Percentiles rank a stretch among this genome's conserved stretches.
These are phyloP conservation scores for Laetiporus sulphureus DNA, from an alignment of 1,284 basidiomycete species.

Conservation along the genomic window DNA sequence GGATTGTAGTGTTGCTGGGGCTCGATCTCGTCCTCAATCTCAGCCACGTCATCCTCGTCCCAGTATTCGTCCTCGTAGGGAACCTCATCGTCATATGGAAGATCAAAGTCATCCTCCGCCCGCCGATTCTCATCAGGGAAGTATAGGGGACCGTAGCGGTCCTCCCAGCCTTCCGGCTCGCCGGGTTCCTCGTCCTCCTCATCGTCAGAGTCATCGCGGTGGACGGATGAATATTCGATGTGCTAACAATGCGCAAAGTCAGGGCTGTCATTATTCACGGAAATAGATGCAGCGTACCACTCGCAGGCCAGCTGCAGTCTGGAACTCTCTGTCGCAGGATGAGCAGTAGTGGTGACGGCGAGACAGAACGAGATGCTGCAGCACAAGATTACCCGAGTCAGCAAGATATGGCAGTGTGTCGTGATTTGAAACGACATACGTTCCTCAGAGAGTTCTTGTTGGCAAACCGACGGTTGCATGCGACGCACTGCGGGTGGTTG, in stretches of 20 bases:
- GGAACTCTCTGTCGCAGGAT: conserved; percentile 19
- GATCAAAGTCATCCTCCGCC: conserved; percentile 6
- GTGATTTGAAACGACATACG: conserved; percentile 13
- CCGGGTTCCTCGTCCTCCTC: conserved; percentile 12
- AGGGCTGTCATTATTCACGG: not conserved
- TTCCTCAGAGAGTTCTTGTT: conserved; percentile 21
- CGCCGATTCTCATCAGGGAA: conserved; percentile 20
- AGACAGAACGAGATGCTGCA: conserved; percentile 21
- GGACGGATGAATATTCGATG: conserved; percentile 21
- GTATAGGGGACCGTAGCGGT: conserved; percentile 14
- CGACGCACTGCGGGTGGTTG: conserved; percentile 22
- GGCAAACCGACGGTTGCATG: conserved; percentile 20
- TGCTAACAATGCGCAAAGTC: conserved; percentile 12
- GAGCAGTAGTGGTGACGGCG: conserved; percentile 22
- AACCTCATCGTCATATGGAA: conserved; percentile 8
- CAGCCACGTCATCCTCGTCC: conserved; percentile 19
- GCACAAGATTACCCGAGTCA: not conserved
- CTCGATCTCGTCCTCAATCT: conserved; percentile 15
- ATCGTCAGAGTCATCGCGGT: conserved; percentile 23
- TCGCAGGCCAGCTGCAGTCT: conserved; percentile 20
- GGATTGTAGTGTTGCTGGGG: conserved; percentile 12
- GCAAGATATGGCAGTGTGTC: not conserved
- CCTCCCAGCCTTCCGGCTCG: conserved; percentile 21
- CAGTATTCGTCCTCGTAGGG: conserved; percentile 16
- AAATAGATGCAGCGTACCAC: conserved; percentile 14